Percentiles rank a stretch among this genome's conserved stretches.
Conservation (phyloP, 495 filamentous ascomycete species). For the Aspergillus coremiiformis region DNA sequence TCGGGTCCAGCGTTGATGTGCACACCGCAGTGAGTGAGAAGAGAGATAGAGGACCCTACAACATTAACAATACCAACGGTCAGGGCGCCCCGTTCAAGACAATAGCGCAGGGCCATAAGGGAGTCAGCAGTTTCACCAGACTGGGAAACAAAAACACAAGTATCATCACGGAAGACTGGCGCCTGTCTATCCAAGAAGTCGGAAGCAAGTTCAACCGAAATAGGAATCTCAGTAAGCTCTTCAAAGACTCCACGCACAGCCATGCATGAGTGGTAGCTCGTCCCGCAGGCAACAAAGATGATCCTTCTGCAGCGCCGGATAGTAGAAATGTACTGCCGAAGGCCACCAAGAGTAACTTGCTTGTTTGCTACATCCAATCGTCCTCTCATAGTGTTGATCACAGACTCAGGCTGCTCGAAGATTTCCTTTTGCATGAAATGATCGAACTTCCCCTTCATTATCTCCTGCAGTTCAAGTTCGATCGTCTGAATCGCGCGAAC, state of each 20-base stretch:
- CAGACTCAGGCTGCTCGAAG: constrained; percentile 98
- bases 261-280: constrained; percentile 98
- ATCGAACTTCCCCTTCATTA: constrained; percentile 99
- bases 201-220: constrained; percentile 91
- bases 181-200: constrained; percentile 97
- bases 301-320: constrained; percentile 93
- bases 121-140: constrained; percentile 99
- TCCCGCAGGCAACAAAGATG: constrained; percentile 98
- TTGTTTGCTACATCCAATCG: constrained; percentile 90
- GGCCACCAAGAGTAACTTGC: constrained; percentile 87
- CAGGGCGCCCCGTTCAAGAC: constrained; percentile 90
- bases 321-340: constrained; percentile 91
- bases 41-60: constrained; percentile 94
- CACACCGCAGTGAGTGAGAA: constrained; percentile 97
- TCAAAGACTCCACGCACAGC: constrained; percentile 96
- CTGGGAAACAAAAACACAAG: constrained; percentile 97
- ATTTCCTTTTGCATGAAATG: constrained; percentile 99
- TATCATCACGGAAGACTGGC: constrained; percentile 99
- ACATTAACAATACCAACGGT: constrained; percentile 98
- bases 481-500: constrained; percentile 96
- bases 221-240: constrained; percentile 96
- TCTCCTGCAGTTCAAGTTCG: constrained; percentile 97
- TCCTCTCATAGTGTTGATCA: constrained; percentile 99
- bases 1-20: constrained; percentile 99
- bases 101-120: constrained; percentile 92